A percentile compares a stretch with the other conserved stretches of the same genome.
phyloP scores from a whole-genome alignment of 2,329 filamentous ascomycete genomes.

The Fusarium mundagurra region DNA sequence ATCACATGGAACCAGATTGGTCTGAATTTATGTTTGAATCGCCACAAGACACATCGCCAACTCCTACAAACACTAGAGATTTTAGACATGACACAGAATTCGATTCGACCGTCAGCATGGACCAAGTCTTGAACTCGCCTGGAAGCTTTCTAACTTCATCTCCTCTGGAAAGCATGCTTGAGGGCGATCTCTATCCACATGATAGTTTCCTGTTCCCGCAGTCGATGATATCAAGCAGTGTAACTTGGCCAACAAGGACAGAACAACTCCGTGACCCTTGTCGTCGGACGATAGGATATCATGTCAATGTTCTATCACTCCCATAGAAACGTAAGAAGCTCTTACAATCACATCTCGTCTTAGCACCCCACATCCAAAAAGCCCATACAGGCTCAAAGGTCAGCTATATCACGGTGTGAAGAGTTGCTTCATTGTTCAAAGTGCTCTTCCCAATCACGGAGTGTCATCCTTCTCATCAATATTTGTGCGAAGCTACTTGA shows the following conservation, averaged over 20 bases:
- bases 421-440: not conserved
- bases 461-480: not conserved
- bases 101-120: not conserved
- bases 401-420: not conserved
- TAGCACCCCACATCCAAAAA: not conserved
- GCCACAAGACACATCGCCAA: not conserved
- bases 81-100: not conserved
- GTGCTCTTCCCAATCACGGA: not conserved
- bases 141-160: not conserved
- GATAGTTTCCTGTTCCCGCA: not conserved
- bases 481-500: not conserved
- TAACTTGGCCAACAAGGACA: not conserved
- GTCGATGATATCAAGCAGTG: fast-evolving
- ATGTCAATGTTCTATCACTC: not conserved
- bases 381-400: not conserved
- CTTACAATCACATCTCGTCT: not conserved
- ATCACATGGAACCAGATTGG: not conserved
- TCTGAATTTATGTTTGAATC: not conserved
- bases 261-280: not conserved
- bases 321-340: not conserved
- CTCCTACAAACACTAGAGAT: not conserved
- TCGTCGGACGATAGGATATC: not conserved
- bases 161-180: not conserved
- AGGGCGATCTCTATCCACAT: not conserved
- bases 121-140: not conserved